Evolutionary conservation across 2,329 filamentous ascomycete genomes (phyloP).

Genomic region (Phyllachora maydis): DNA sequence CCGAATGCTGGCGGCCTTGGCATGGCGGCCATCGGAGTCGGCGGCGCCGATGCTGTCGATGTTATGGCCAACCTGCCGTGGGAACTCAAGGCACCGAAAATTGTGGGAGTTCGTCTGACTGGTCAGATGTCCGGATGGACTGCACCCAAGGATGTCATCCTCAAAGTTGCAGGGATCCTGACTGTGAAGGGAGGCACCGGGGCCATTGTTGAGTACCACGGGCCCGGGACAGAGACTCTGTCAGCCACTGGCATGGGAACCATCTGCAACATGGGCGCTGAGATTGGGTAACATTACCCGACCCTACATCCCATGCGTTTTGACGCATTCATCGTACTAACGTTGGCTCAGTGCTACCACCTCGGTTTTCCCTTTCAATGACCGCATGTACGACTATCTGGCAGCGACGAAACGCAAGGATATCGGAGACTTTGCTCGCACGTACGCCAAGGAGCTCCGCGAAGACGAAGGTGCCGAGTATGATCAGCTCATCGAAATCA

Average conservation of each 20-base stretch:
- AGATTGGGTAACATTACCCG: no score
- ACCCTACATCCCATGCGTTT: no score
- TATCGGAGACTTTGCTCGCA: constrained; percentile 77
- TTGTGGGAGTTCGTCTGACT: constrained; percentile 91
- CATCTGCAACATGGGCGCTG: constrained; percentile 45
- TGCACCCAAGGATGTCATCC: constrained; percentile 86
- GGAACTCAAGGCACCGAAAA: constrained; percentile 95
- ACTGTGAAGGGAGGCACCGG: constrained; percentile 98
- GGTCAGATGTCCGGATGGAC: constrained; percentile 82
- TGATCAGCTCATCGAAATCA: constrained; percentile 89
- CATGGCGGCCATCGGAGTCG: constrained; percentile 88
- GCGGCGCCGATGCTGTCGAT: constrained; percentile 95
- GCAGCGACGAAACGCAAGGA: constrained; percentile 71
- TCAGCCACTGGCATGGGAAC: constrained; percentile 78
- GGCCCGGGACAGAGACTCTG: constrained; percentile 51
- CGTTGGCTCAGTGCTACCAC: constrained; percentile 76
- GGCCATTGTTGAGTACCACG: constrained; percentile 62
- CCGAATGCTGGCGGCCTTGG: constrained; percentile 93
- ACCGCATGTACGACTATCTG: constrained; percentile 94
- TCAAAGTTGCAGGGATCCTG: constrained; percentile 90
- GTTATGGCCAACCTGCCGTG: constrained; percentile 94
- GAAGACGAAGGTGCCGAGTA: constrained; percentile 86
- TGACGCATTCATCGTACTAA: constrained; percentile 21
- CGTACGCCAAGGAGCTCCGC: constrained; percentile 68
- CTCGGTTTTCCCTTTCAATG: constrained; percentile 93